Base-by-base conservation (phyloP, 345 rosid species). In the Lepidium sativum region DNA sequence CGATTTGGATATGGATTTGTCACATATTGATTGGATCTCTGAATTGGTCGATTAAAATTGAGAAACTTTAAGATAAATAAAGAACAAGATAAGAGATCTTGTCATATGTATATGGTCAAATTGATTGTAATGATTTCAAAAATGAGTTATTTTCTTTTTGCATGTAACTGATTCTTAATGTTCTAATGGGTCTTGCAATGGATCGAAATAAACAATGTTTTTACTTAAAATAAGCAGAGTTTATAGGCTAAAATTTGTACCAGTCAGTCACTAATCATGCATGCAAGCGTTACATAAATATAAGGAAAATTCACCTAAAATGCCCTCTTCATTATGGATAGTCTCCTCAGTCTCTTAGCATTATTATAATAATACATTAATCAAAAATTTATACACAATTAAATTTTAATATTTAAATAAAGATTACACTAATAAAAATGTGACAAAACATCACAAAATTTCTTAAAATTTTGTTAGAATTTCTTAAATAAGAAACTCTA, bases 1-100 rank as follows among this genome's bases (percentile, higher is more conserved):
- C 57, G 68, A 48, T 43, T 44, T 52, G 29, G 80, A 74, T 53
- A 56, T 77, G 55, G 71, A 77, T 51, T 60, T 75, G 68, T 56
- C 75, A 9, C 63, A 78, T 57, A 12, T 82, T 54, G 86, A 56
- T 31, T 82, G 86, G 86, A 76, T 82, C 56, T 60, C 82, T 1
- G 74, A 78, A 53, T 50, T 80, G 76, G 65, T 80, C 48, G 65
- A 80, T 53, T 80, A 59, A 75, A 65, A 3, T 29, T 65, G 40
- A 17, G 37, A 60, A 32, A 15, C 1, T 16, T 6, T 25, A 58
- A 15, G 4, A 3, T 9, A 9, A 18, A 14, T 4, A 5, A 13
- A 31, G 10, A 15, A 12, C 9, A 33, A 55, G 55, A 37, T 68
- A 16, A 40, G 60, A 40, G 62, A 60, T 69, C 54, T 52, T 69